phyloP scores from a whole-genome alignment of 352 stramenopile genomes.

The Hyaloperonospora arabidopsidis region DNA sequence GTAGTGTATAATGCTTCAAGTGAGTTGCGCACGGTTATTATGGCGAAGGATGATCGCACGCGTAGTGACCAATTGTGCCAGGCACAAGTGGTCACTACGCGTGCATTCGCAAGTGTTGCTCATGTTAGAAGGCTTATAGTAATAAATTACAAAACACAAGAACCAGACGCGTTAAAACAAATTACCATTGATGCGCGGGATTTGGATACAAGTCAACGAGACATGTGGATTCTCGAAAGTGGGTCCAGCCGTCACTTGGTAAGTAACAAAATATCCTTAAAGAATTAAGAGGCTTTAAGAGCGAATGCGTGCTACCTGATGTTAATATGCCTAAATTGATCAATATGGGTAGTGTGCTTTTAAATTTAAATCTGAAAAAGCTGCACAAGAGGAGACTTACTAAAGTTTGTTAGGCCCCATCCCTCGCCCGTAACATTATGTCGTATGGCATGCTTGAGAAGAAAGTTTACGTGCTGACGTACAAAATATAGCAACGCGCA shows the following conservation, averaged over 20 bases:
- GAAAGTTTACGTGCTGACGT: neutral
- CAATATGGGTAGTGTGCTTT: neutral
- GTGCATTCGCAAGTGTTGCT: too few species aligned
- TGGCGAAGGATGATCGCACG: neutral
- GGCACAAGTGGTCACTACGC: too few species aligned
- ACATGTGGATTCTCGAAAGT: conserved; percentile 8
- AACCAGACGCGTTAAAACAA: too few species aligned
- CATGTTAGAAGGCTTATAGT: too few species aligned
- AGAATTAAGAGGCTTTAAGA: too few species aligned
- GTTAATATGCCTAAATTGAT: neutral
- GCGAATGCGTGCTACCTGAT: neutral
- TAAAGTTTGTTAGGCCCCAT: neutral
- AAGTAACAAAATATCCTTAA: conserved; percentile 1
- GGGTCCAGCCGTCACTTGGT: conserved; percentile 6
- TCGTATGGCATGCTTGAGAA: neutral
- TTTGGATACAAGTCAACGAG: neutral
- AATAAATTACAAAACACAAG: too few species aligned
- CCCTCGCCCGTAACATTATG: neutral
- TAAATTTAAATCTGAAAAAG: neutral
- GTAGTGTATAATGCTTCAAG: neutral
- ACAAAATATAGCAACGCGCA: neutral
- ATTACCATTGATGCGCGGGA: neutral
- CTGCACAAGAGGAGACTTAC: neutral
- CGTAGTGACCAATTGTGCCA: neutral
- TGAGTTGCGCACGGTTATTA: neutral